A percentile compares a stretch with the other conserved stretches of the same genome.
Conservation (phyloP, 148 eudicot species). For the Rhododendron simsii region DNA sequence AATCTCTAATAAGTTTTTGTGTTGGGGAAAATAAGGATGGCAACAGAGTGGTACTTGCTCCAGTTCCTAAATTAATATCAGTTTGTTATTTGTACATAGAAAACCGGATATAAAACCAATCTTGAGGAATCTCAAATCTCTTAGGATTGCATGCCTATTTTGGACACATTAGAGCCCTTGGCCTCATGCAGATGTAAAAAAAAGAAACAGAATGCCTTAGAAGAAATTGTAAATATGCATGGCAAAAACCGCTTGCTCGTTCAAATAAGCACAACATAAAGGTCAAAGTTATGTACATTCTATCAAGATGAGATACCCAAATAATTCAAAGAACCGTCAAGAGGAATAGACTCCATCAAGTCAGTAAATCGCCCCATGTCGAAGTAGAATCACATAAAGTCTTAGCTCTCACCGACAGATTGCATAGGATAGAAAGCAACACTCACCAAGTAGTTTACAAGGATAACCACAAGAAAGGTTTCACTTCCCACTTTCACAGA, state of each 20-base stretch:
- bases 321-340: not conserved
- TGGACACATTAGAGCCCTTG: not conserved
- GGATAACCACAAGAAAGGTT: not conserved
- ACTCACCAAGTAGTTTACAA: not conserved
- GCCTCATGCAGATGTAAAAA: not conserved
- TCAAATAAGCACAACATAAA: not conserved
- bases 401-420: not conserved
- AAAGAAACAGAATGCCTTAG: not conserved
- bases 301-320: not conserved
- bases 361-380: not conserved
- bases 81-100: no score
- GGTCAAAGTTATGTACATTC: not conserved
- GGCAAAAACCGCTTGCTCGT: not conserved
- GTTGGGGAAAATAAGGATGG: not conserved
- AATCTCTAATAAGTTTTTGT: no score
- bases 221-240: not conserved
- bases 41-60: not conserved
- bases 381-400: not conserved
- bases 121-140: not conserved
- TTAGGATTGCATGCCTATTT: not conserved
- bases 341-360: not conserved
- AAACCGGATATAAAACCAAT: not conserved
- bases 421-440: not conserved
- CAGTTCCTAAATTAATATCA: not conserved
- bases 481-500: constrained; percentile 15